Evolutionary conservation across 2,329 filamentous ascomycete genomes (phyloP), one percentile per base, ranked within the genome.

Genomic region (Podosphaera xanthii): DNA sequence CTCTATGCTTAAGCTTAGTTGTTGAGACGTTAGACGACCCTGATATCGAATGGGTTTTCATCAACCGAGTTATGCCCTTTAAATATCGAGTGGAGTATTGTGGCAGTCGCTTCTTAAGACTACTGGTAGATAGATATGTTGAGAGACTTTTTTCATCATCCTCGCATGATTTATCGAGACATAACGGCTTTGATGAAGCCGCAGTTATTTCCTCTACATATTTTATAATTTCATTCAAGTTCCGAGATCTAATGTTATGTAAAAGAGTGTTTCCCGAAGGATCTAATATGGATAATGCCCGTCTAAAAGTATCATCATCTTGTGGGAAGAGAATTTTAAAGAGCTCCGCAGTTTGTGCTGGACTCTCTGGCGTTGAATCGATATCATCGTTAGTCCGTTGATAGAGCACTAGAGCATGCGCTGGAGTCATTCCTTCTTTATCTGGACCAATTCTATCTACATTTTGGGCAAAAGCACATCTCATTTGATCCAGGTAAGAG

Each of bases 401-500:
- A 57, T 61, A 58, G 0, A 62, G 62, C 3, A 63, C 59, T 1
- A 64, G 44, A 34, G 62, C 61, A 36, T 64, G 63, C 8, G 63
- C 63, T 34, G 63, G 61, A 2, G 62, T 64, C 60, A 61, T 63
- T 31, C 63, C 63, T 9, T 61, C 61, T 22, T 64, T 60, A 54
- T 64, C 63, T 3, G 63, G 63, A 6, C 59, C 61, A 55, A 63
- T 62, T 31, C 61, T 35, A 59, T 64, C 63, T 38, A 62, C 38
- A 34, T 60, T 61, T 38, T 61, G 58, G 5, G 44, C 59, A 44
- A 59, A 64, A 34, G 63, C 63, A 38, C 63, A 64, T 22, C 59
- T 58, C 61, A 64, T 61, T 48, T 63, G 63, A 49, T 62, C 63
- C 4, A 64, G 54, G 34, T 63, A 63, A 1, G 62, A 62, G 54